Conservation (phyloP, 1,139 yeast species). For the Ashbya aceris region DNA sequence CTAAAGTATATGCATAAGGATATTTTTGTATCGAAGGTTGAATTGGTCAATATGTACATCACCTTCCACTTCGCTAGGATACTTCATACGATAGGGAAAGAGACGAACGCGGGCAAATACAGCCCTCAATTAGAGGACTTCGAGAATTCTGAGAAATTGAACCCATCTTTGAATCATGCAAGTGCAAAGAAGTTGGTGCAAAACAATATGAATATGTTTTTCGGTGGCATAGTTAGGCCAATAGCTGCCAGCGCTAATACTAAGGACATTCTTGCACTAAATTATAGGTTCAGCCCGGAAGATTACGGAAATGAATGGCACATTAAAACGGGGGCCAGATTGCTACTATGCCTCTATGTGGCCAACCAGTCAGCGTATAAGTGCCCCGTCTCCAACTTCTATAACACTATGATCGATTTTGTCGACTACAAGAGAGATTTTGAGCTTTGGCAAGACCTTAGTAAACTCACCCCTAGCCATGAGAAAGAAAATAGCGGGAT, state of each 20-base stretch:
- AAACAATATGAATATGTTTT: slow-evolving; percentile 4
- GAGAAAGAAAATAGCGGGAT: slow-evolving; percentile 3
- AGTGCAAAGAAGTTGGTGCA: slow-evolving; percentile 1
- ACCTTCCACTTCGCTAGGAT: slow-evolving; percentile 48
- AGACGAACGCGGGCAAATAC: neutral
- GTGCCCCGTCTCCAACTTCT: slow-evolving; percentile 40
- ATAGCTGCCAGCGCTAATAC: neutral
- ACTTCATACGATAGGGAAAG: slow-evolving; percentile 16
- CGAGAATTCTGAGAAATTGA: slow-evolving; percentile 7
- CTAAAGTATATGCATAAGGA: slow-evolving; percentile 37
- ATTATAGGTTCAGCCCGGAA: slow-evolving; percentile 43
- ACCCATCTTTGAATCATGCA: slow-evolving; percentile 5
- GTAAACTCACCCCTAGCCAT: slow-evolving; percentile 1
- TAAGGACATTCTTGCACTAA: slow-evolving; percentile 18
- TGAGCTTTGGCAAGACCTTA: slow-evolving; percentile 56
- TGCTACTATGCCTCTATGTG: slow-evolving; percentile 45
- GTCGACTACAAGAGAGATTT: slow-evolving; percentile 71
- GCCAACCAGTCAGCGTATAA: slow-evolving; percentile 36
- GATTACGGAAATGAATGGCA: slow-evolving; percentile 82
- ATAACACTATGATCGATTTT: slow-evolving; percentile 74
- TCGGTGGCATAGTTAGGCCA: slow-evolving; percentile 2
- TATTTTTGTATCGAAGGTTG: slow-evolving; percentile 42
- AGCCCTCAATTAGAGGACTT: slow-evolving; percentile 11
- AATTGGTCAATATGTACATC: slow-evolving; percentile 51
- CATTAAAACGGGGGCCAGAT: slow-evolving; percentile 52